Percentiles rank a stretch among this genome's conserved stretches.
Evolutionary conservation across 192 early-diverging fungal genomes (phyloP).

Genomic region (Spinellus fusiger): DNA sequence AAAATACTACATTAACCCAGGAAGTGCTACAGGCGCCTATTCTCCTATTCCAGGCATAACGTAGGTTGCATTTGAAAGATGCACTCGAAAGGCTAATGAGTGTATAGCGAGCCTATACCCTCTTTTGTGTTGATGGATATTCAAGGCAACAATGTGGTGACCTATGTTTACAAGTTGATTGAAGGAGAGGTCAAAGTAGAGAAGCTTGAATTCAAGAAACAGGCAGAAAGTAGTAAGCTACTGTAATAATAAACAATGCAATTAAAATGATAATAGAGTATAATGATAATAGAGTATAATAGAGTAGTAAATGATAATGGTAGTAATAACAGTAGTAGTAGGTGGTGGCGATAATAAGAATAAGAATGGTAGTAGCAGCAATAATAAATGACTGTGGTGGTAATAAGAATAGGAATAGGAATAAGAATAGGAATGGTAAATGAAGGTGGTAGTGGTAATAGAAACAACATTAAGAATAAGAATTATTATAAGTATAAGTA

Average conservation of each 20-base stretch:
- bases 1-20: constrained; percentile 91
- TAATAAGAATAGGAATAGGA: too few species aligned
- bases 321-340: too few species aligned
- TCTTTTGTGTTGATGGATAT: constrained; percentile 97
- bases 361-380: too few species aligned
- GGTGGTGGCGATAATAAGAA: too few species aligned
- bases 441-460: too few species aligned
- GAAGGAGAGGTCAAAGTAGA: constrained; percentile 91
- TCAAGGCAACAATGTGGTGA: constrained; percentile 62
- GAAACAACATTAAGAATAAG: too few species aligned
- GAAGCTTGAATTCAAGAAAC: constrained; percentile 82
- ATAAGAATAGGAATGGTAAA: too few species aligned
- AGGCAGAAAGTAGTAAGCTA: constrained; percentile 23
- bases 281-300: background rate
- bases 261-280: constrained; percentile 1
- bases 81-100: background rate
- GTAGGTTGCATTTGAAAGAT: constrained; percentile 18
- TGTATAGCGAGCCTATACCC: constrained; percentile 58
- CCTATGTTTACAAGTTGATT: constrained; percentile 92
- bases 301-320: background rate
- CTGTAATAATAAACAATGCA: constrained; percentile 11
- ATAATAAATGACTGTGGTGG: too few species aligned
- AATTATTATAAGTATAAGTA: background rate
- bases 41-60: constrained; percentile 10
- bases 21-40: constrained; percentile 90